phyloP scores from a whole-genome alignment of 2,329 filamentous ascomycete species.

The Magnaporthales sp. region DNA sequence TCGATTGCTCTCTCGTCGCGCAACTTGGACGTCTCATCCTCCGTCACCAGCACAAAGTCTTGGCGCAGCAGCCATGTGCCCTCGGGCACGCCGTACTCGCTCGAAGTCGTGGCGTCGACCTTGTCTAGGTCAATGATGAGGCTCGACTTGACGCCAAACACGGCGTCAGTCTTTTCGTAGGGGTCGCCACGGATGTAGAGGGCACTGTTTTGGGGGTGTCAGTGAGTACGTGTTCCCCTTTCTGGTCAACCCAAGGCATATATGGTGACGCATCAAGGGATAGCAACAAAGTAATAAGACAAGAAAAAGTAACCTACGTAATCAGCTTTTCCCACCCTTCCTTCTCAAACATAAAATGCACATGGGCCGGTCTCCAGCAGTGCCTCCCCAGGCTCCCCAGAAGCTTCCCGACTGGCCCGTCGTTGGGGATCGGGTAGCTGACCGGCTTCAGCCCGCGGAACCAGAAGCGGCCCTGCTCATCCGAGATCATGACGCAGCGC shows the following conservation, averaged over 20 bases:
- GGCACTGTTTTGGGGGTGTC: constrained; percentile 37
- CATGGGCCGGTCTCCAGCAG: constrained; percentile 66
- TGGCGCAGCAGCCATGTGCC: constrained; percentile 57
- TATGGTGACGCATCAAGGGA: not conserved
- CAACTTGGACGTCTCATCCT: constrained; percentile 58
- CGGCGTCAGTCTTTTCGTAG: constrained; percentile 75
- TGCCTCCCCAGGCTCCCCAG: constrained; percentile 61
- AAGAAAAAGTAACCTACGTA: constrained; percentile 51
- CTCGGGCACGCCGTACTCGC: constrained; percentile 54
- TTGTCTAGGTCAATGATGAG: constrained; percentile 56
- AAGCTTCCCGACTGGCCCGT: constrained; percentile 73
- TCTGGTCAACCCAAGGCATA: not conserved
- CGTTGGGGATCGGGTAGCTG: constrained; percentile 75
- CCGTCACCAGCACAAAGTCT: constrained; percentile 69
- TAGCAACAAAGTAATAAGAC: not conserved
- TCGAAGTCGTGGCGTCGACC: constrained; percentile 43
- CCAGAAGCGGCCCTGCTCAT: constrained; percentile 69
- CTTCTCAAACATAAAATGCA: constrained; percentile 88
- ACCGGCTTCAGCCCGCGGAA: constrained; percentile 81
- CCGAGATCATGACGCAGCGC: constrained; percentile 55
- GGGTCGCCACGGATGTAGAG: constrained; percentile 71
- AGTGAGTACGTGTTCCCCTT: not conserved
- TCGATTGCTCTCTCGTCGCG: constrained; percentile 55
- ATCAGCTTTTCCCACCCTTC: constrained; percentile 70
- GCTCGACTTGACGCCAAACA: constrained; percentile 80